phyloP scores from a whole-genome alignment of 805 yeast genomes.

The Wickerhamomyces sydowiorum region DNA sequence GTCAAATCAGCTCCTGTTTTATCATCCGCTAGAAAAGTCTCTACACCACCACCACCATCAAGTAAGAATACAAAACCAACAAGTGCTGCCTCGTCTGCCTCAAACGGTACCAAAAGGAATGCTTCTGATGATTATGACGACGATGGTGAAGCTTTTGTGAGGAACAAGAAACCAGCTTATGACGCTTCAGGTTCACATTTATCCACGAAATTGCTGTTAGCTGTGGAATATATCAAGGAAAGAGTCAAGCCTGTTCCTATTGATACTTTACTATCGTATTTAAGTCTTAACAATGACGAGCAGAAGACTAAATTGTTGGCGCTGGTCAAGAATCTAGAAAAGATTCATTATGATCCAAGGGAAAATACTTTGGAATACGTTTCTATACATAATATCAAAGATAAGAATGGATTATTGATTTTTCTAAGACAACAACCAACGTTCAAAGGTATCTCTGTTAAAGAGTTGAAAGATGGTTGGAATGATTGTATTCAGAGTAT shows the following conservation, averaged over 20 bases:
- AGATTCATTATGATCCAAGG: slow-evolving; percentile 62
- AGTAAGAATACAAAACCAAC: slow-evolving; percentile 10
- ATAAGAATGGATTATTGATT: slow-evolving; percentile 69
- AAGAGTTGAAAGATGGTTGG: slow-evolving; percentile 83
- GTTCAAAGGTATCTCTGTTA: slow-evolving; percentile 81
- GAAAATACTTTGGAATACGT: slow-evolving; percentile 74
- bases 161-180: slow-evolving; percentile 25
- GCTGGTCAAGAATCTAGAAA: slow-evolving; percentile 66
- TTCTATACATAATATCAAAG: slow-evolving; percentile 81
- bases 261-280: slow-evolving; percentile 57
- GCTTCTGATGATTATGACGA: slow-evolving; percentile 22
- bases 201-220: slow-evolving; percentile 83
- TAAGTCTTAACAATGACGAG: slow-evolving; percentile 41
- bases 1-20: slow-evolving; percentile 53
- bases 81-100: slow-evolving; percentile 11
- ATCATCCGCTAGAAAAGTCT: slow-evolving; percentile 29
- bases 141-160: slow-evolving; percentile 14
- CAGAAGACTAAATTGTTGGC: slow-evolving; percentile 65
- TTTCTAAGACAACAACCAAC: slow-evolving; percentile 77
- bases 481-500: slow-evolving; percentile 78
- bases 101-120: slow-evolving; percentile 13
- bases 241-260: slow-evolving; percentile 65
- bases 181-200: slow-evolving; percentile 43
- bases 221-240: slow-evolving; percentile 81
- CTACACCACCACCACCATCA: slow-evolving; percentile 8